Base-by-base conservation (phyloP, 768 basidiomycete genomes). In the Trametes sanguinea region DNA sequence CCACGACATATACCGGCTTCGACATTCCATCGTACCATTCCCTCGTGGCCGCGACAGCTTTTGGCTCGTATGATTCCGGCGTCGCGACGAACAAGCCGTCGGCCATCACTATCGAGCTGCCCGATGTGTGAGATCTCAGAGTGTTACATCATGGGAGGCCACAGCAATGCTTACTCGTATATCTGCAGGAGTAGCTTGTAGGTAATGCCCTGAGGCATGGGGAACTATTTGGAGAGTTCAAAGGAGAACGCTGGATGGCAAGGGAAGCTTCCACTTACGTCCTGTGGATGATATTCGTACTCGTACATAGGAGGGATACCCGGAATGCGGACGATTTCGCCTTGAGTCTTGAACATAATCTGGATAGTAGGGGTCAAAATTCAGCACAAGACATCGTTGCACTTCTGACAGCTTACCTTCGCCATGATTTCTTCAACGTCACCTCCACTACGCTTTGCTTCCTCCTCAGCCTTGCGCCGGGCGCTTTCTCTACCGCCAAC, bases 221-320 rank as follows among this genome's bases (percentile, higher is more conserved):
- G 13, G 32, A 59, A 60, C 61, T 62, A n/a, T 8, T 22, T 11
- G 35, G 6, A 37, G 35, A 6, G 35, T 6, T 37, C 6, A 37
- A 37, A 6, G 35, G 11, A 6, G 11, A 11, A 37, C 6, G 11
- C 35, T 37, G 35, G 35, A 22, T 37, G 6, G 35, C 6, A 37
- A 11, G 11, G 35, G 35, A 37, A 6, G 1, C 4, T 27, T 22
- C 8, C 22, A 59, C 61, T 45, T 43, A 68, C 68, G 9, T 60
- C 40, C 45, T 69, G 70, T 7, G 68, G 66, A 29, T 51, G 32
- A 22, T 58, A 44, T 47, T 71, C 70, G 32, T 68, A 63, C 43
- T 66, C 63, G 29, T 69, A 68, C 58, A 71, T 67, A 5, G 65
- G 59, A 29, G 70, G 68, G 33, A 71, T 27, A 2, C 67, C 70